These are phyloP conservation scores for Cenchrus americanus DNA, from an alignment of 176 grass and related monocot species.

Conservation along the genomic window DNA sequence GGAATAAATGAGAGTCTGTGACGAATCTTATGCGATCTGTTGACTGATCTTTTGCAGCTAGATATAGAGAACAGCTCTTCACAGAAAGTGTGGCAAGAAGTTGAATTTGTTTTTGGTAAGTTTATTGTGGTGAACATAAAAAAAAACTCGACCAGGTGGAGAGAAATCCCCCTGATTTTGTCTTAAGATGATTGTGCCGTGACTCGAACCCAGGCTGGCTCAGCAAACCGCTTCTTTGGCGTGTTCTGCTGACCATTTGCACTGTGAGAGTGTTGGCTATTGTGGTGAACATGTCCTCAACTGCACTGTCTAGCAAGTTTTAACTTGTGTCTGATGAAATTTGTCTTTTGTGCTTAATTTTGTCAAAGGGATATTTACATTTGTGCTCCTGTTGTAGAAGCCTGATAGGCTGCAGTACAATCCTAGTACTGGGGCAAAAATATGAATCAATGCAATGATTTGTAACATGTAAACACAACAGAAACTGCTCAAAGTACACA, in stretches of 20 bases:
- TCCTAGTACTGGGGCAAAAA: background rate
- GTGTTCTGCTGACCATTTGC: background rate
- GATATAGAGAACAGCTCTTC: conserved; percentile 94
- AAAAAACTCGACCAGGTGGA: too few relatives aligned
- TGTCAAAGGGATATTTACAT: background rate
- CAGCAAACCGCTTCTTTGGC: background rate
- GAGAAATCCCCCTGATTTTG: background rate
- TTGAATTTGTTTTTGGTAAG: conserved; percentile 95
- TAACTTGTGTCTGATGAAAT: conserved; percentile 29
- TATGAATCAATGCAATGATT: conserved; percentile 7
- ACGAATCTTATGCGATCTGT: conserved; percentile 6
- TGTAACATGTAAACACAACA: background rate
- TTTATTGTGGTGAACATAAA: conserved; percentile 25
- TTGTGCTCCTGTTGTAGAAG: background rate
- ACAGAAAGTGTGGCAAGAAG: conserved; percentile 88
- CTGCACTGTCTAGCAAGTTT: background rate
- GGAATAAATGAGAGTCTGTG: background rate
- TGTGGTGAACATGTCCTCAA: conserved; percentile 21
- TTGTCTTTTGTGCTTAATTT: background rate
- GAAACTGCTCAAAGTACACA: background rate
- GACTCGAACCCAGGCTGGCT: background rate
- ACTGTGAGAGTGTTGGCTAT: too few relatives aligned
- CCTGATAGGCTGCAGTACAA: conserved; percentile 7
- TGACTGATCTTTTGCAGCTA: conserved; percentile 69
- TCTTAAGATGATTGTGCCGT: background rate